Base-by-base conservation (phyloP, 257 asterid genomes). In the Eustoma russellianum region DNA sequence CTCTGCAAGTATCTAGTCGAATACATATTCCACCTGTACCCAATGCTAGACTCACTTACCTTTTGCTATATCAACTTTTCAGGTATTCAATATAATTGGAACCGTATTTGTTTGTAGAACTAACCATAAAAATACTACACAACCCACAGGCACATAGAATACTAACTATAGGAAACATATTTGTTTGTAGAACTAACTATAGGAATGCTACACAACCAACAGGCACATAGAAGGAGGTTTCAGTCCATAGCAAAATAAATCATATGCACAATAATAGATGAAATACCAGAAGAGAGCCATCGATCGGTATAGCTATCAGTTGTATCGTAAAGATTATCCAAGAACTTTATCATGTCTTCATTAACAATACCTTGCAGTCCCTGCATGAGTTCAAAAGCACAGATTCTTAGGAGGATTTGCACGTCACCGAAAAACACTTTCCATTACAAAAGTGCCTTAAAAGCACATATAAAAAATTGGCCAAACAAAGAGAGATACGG, bases 231-330 rank as follows among this genome's bases (percentile, higher is more conserved):
- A 11, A 11, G 43, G 43, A 38, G 43, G 43, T 38, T 11, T 16
- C 12, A n/a, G n/a, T 11, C 24, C 33, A n/a, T 18, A 34, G 17
- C 17, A 15, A 4, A 13, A 46, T 7, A 9, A 34, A 12, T 33
- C 18, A 40, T 33, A 40, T 55, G 59, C 61, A 63, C 57, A 45
- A 57, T 48, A 47, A 48, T 48, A 40, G 54, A 62, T 50, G 48
- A 56, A 30, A 46, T 67, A 90, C 98, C 98, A 65, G 98, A 77
- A 47, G 98, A 86, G 60, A 83, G 78, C 98, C 98, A 90, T 66
- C 65, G 67, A 50, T 90, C 98, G 16, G 95, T 86, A 64, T 80
- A 86, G 50, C 74, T 78, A 64, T 91, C 96, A 28, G 94, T 82
- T 78, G 77, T 45, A 49, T 74, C 79, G 69, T 83, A 91, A 62